Base-by-base conservation (phyloP, 1,284 basidiomycete species). In the Ceratobasidium sp. region DNA sequence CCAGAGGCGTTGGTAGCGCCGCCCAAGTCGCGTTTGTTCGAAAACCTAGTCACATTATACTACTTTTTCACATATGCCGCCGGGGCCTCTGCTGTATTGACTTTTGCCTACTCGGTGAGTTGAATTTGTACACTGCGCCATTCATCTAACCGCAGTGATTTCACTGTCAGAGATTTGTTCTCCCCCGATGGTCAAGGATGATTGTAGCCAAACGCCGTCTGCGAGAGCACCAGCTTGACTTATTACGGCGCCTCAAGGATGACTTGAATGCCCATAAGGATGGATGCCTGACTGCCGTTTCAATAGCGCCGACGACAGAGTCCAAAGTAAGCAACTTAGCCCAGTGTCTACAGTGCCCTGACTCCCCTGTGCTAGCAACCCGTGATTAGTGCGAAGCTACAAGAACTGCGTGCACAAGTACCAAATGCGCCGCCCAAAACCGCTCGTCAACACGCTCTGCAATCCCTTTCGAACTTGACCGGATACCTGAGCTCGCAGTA, bases 121-220 rank as follows among this genome's bases (percentile, higher is more conserved):
- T 1, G 16, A 24, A n/a, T 2, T 9, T 16, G 13, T 14, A 27
- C 2, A 22, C 11, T 39, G 29, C 31, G 39, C 9, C 22, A 24
- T 46, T 27, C 16, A 11, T 24, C 22, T 29, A 56, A 37, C 29
- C 43, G 3, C 48, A 3, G 37, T 24, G 14, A 24, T 24, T 51
- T 56, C 37, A 49, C 22, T 34, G 29, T 24, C 39, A 71, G 69
- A 72, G 34, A 51, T 61, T 72, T 51, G 27, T 72, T 29, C 56
- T 72, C 22, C 69, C 69, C 22, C 69, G 69, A n/a, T 72, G 69
- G 69, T 31, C 56, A 0, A 72, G 19, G 58, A 72, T 72, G 69
- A 59, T 72, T 2, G 19, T 37, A 11, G 69, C 69, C 43, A 72
- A 72, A 34, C 69, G 22, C 14, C 69, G 69, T 19, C 31, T 72